These are phyloP conservation scores for Pezicula rhizophila DNA, from an alignment of 2,329 filamentous ascomycete genomes.

Conservation along the genomic window DNA sequence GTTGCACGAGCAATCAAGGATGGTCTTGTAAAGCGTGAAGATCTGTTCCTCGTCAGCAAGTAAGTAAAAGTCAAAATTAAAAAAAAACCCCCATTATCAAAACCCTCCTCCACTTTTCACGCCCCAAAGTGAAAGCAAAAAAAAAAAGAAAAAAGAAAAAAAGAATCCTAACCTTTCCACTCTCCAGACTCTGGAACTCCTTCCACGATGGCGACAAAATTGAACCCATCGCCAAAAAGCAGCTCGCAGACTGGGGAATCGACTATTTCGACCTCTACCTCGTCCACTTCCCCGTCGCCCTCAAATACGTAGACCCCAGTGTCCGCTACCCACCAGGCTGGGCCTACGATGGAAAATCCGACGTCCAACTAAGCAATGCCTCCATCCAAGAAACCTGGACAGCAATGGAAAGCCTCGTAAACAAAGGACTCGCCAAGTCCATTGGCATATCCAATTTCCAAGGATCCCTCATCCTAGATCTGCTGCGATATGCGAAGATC, in stretches of 20 bases:
- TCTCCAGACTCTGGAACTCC: constrained; percentile 66
- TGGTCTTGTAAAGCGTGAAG: constrained; percentile 73
- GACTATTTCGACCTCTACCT: constrained; percentile 90
- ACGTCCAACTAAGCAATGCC: constrained; percentile 60
- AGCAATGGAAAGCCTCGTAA: constrained; percentile 71
- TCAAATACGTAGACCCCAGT: constrained; percentile 77
- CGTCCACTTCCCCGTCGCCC: constrained; percentile 81
- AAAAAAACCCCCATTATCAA: too few species aligned
- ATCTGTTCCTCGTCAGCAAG: constrained; percentile 90
- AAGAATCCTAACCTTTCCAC: too few species aligned
- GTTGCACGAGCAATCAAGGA: constrained; percentile 75
- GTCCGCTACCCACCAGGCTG: constrained; percentile 77
- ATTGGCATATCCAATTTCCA: constrained; percentile 85
- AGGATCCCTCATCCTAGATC: constrained; percentile 68
- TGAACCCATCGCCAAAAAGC: constrained; percentile 67
- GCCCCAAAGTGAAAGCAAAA: too few species aligned
- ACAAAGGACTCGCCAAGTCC: constrained; percentile 59
- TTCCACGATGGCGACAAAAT: constrained; percentile 80
- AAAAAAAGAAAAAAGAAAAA: too few species aligned
- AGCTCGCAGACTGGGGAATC: constrained; percentile 75
- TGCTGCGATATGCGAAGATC: constrained; percentile 71
- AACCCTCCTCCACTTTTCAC: too few species aligned
- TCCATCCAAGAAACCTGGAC: constrained; percentile 77
- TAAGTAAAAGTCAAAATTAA: too few species aligned
- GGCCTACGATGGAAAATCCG: constrained; percentile 57